These are phyloP conservation scores for Epichloe scottii DNA, from an alignment of 2,329 filamentous ascomycete genomes.

Conservation along the genomic window DNA sequence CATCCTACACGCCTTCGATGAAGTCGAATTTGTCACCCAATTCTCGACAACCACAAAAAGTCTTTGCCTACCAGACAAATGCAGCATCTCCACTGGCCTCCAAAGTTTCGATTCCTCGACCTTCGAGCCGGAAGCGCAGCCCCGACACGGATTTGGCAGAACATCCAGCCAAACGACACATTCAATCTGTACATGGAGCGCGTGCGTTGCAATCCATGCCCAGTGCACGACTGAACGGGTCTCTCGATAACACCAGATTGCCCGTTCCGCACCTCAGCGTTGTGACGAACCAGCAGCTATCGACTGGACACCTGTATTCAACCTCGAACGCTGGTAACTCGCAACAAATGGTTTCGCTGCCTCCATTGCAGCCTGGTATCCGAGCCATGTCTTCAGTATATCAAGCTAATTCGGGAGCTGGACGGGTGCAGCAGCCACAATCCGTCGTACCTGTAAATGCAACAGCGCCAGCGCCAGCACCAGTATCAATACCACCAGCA, in stretches of 20 bases:
- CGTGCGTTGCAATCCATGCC: constrained; percentile 7
- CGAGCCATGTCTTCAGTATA: constrained; percentile 72
- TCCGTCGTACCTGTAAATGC: constrained; percentile 15
- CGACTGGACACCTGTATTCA: constrained; percentile 26
- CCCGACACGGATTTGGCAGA: constrained; percentile 37
- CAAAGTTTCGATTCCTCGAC: constrained; percentile 31
- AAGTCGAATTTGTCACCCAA: constrained; percentile 29
- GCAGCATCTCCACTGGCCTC: constrained; percentile 35
- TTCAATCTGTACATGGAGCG: constrained; percentile 13
- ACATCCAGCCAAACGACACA: constrained; percentile 40
- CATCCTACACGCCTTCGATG: constrained; percentile 21
- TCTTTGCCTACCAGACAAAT: constrained; percentile 27
- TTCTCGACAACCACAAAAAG: constrained; percentile 23
- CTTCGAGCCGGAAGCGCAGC: constrained; percentile 35
- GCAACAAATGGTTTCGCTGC: constrained; percentile 38
- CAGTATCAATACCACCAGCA: constrained; percentile 7
- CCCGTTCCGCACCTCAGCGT: constrained; percentile 61
- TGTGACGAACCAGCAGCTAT: constrained; percentile 35
- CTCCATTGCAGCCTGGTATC: constrained; percentile 45
- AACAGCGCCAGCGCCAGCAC: constrained; percentile 9
- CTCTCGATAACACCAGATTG: constrained; percentile 32
- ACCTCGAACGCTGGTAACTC: constrained; percentile 23
- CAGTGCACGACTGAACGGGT: constrained; percentile 10
- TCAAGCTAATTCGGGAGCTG: constrained; percentile 34
- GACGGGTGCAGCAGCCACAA: constrained; percentile 24